Conservation (phyloP, 140 eudicot genomes). For the Erigeron philadelphicus region DNA sequence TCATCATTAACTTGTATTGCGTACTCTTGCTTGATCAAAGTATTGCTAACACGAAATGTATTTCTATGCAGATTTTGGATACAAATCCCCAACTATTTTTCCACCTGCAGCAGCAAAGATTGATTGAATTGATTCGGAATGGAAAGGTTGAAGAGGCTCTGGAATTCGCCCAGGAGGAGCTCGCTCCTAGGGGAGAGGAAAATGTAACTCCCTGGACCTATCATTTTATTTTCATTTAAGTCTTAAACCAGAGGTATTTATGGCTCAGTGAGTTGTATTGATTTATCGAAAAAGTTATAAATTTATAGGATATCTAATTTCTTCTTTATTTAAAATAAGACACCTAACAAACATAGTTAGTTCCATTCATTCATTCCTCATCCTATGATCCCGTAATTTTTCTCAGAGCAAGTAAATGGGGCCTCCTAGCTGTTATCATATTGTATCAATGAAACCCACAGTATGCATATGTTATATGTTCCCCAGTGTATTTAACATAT, state of each 20-base stretch:
- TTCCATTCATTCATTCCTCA: not conserved
- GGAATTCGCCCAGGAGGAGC: constrained; percentile 98
- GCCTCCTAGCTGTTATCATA: too few relatives aligned
- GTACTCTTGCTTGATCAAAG: not conserved
- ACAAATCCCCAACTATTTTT: constrained; percentile 93
- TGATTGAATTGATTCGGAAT: constrained; percentile 83
- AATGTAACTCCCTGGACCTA: constrained; percentile 46
- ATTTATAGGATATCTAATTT: too few relatives aligned
- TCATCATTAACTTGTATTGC: not conserved
- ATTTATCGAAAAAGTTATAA: too few relatives aligned
- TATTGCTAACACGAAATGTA: constrained; percentile 3
- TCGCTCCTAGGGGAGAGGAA: constrained; percentile 98
- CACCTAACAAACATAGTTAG: not conserved
- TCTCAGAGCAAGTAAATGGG: not conserved
- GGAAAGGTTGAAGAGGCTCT: constrained; percentile 90
- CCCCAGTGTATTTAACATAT: not conserved
- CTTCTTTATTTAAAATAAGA: not conserved
- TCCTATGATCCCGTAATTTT: constrained; percentile 15
- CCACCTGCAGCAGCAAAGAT: constrained; percentile 93
- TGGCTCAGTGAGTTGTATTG: too few relatives aligned
- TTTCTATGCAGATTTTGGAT: constrained; percentile 73
- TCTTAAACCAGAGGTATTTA: too few relatives aligned
- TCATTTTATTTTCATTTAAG: not conserved
- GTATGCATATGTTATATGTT: constrained; percentile 1
- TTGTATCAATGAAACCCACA: not conserved